Conservation (phyloP, 2,329 filamentous ascomycete species). For the Calonectria naviculata region DNA sequence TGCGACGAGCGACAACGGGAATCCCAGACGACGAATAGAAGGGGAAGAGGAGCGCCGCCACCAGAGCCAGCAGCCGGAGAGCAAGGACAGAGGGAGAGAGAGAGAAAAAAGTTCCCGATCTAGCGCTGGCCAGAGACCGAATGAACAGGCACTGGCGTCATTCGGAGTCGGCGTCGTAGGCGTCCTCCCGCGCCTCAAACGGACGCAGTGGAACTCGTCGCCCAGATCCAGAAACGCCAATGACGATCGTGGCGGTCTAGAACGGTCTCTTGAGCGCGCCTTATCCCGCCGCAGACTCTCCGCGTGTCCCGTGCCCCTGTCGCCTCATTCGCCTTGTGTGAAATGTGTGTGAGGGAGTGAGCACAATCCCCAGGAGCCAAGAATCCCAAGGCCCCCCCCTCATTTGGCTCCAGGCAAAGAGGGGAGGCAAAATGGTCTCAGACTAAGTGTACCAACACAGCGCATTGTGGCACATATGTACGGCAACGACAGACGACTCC, state of each 20-base stretch:
- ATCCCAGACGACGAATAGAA: background rate
- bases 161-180: conserved; percentile 5
- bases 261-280: conserved; percentile 35
- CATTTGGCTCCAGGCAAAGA: background rate
- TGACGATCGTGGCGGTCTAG: conserved; percentile 41
- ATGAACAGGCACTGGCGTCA: conserved; percentile 19
- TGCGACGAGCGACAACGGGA: background rate
- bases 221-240: conserved; percentile 37
- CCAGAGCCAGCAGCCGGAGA: background rate
- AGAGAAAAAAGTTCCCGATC: conserved; percentile 29
- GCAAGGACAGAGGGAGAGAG: background rate
- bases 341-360: background rate
- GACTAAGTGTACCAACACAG: background rate
- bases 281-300: conserved; percentile 22
- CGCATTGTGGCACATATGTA: background rate
- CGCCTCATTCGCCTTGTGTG: conserved; percentile 13
- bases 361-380: conserved; percentile 1
- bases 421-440: background rate
- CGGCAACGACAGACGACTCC: background rate
- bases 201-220: conserved; percentile 35
- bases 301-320: conserved; percentile 26
- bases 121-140: conserved; percentile 26
- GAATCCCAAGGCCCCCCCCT: background rate
- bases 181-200: conserved; percentile 29
- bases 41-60: background rate